phyloP scores from a whole-genome alignment of 2,329 filamentous ascomycete genomes.

The Aureobasidium subglaciale region DNA sequence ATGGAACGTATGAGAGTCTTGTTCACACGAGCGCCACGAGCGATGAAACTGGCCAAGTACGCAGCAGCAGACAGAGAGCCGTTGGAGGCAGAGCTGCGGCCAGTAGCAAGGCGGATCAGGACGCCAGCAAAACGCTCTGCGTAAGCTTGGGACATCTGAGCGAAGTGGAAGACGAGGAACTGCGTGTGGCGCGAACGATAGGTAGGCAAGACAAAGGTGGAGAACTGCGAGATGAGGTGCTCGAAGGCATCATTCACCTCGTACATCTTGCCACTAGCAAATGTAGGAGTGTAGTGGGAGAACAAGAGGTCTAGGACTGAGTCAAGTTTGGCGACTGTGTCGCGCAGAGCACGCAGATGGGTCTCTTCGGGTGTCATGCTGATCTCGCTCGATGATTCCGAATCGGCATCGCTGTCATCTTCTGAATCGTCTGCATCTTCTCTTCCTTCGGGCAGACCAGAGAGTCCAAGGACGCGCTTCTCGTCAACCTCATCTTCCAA shows the following conservation, averaged over 20 bases:
- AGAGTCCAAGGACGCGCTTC: slow-evolving; percentile 54
- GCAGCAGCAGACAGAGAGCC: slow-evolving; percentile 78
- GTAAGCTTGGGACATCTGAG: slow-evolving; percentile 70
- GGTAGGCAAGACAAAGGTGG: slow-evolving; percentile 79
- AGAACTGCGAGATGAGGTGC: slow-evolving; percentile 76
- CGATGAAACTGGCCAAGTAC: slow-evolving; percentile 91
- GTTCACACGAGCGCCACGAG: slow-evolving; percentile 76
- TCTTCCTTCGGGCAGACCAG: slow-evolving; percentile 19
- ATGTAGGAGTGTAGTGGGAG: slow-evolving; percentile 67
- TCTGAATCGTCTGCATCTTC: slow-evolving; percentile 45
- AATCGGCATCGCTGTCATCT: slow-evolving; percentile 60
- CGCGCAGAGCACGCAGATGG: slow-evolving; percentile 64
- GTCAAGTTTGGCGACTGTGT: slow-evolving; percentile 87
- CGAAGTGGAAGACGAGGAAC: slow-evolving; percentile 93
- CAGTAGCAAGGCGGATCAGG: slow-evolving; percentile 73
- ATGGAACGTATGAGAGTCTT: slow-evolving; percentile 71
- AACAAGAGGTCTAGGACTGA: slow-evolving; percentile 84
- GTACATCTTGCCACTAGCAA: slow-evolving; percentile 60
- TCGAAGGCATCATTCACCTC: slow-evolving; percentile 67
- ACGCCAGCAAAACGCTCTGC: slow-evolving; percentile 78
- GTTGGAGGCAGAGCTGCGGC: slow-evolving; percentile 72
- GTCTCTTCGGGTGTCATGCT: slow-evolving; percentile 49
- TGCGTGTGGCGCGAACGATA: slow-evolving; percentile 90
- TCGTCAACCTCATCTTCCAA: slow-evolving; percentile 82
- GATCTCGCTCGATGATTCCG: slow-evolving; percentile 57